Conservation (phyloP, 257 asterid genomes). For the Solanum virginianum region DNA sequence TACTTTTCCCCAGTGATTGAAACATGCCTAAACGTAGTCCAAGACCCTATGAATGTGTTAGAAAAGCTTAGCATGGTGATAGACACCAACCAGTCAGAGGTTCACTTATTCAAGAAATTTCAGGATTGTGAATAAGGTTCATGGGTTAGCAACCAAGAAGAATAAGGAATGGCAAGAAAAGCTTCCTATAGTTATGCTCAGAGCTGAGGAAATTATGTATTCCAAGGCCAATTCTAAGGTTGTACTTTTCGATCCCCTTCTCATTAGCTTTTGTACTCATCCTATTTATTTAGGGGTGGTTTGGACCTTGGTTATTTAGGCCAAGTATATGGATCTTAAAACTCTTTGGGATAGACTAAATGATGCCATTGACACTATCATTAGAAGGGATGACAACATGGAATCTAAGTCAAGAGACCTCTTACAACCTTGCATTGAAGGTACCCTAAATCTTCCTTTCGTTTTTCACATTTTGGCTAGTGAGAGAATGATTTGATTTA, state of each 20-base stretch:
- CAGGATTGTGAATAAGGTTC: slow-evolving; percentile 59
- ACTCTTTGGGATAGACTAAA: slow-evolving; percentile 76
- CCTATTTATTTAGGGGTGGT: not conserved
- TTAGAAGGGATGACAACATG: slow-evolving; percentile 57
- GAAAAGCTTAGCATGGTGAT: slow-evolving; percentile 97
- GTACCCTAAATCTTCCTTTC: no score
- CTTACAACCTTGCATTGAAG: slow-evolving; percentile 93
- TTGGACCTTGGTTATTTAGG: slow-evolving; percentile 28
- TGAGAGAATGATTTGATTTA: no score
- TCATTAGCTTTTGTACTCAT: not conserved
- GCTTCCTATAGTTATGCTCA: slow-evolving; percentile 80
- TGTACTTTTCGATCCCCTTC: not conserved
- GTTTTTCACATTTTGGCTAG: no score
- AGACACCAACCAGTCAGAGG: slow-evolving; percentile 84
- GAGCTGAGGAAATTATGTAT: slow-evolving; percentile 88
- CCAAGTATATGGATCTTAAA: slow-evolving; percentile 67
- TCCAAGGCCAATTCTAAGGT: slow-evolving; percentile 95
- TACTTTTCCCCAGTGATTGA: slow-evolving; percentile 4
- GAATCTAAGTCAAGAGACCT: slow-evolving; percentile 55
- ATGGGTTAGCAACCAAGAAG: slow-evolving; percentile 53
- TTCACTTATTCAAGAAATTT: slow-evolving; percentile 81
- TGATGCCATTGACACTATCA: slow-evolving; percentile 78
- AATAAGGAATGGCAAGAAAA: slow-evolving; percentile 93
- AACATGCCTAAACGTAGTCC: slow-evolving; percentile 91
- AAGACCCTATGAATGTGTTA: slow-evolving; percentile 86